Evolutionary conservation across 495 filamentous ascomycete species (phyloP).

Genomic region (Cenococcum geophilum): DNA sequence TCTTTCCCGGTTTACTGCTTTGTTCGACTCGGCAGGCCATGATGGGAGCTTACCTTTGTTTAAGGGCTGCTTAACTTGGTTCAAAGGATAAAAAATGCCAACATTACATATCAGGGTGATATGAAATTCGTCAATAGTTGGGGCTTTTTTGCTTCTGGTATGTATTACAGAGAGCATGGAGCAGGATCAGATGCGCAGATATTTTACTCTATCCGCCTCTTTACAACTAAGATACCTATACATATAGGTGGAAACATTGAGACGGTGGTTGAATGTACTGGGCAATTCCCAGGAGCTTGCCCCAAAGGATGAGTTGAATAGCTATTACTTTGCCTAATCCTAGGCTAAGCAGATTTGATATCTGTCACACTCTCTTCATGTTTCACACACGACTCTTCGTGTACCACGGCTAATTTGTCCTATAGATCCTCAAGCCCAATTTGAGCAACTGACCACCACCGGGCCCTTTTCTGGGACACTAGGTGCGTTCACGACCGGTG

Average conservation of each 20-base stretch:
- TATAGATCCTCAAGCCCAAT: slow-evolving; percentile 29
- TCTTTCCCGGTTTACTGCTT: slow-evolving; percentile 1
- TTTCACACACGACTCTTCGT: background rate
- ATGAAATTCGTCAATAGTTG: slow-evolving; percentile 52
- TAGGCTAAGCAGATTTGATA: too few relatives aligned
- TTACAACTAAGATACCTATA: too few relatives aligned
- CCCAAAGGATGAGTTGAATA: background rate
- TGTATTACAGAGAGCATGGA: slow-evolving; percentile 3
- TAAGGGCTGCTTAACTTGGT: slow-evolving; percentile 49
- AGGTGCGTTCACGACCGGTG: slow-evolving; percentile 52
- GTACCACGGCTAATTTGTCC: background rate
- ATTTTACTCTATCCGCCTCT: too few relatives aligned
- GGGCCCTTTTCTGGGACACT: slow-evolving; percentile 53
- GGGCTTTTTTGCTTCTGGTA: slow-evolving; percentile 48
- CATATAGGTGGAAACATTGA: too few relatives aligned
- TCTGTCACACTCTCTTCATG: too few relatives aligned
- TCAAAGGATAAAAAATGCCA: slow-evolving; percentile 42
- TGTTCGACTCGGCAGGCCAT: background rate
- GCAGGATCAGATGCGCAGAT: background rate
- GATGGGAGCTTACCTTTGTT: slow-evolving; percentile 4
- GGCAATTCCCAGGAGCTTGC: background rate
- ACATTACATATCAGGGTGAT: slow-evolving; percentile 43
- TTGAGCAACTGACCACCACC: slow-evolving; percentile 54
- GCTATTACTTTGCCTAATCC: too few relatives aligned
- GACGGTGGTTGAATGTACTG: background rate